Evolutionary conservation across 495 filamentous ascomycete species (phyloP).

Genomic region (Cryomyces minteri): DNA sequence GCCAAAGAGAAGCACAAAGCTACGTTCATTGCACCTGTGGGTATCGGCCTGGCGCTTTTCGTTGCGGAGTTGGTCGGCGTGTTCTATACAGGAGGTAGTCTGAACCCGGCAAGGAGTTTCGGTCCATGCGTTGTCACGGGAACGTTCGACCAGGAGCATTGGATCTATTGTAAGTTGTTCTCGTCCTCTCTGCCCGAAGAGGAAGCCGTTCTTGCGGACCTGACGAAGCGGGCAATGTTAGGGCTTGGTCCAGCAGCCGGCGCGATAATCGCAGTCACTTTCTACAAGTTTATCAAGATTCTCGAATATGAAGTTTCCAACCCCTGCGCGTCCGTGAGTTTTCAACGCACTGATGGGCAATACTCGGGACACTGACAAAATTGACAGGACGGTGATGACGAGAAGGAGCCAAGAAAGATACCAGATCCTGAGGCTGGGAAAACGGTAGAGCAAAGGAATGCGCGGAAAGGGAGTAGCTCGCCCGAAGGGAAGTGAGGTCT

Average conservation of each 20-base stretch:
- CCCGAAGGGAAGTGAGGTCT: too few species aligned
- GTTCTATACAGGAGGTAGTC: conserved; percentile 4
- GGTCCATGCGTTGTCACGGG: conserved; percentile 8
- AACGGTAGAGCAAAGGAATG: not conserved
- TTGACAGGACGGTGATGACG: not conserved
- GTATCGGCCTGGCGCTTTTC: conserved; percentile 12
- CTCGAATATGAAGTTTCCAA: conserved; percentile 14
- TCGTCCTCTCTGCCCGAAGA: not conserved
- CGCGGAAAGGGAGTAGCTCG: too few species aligned
- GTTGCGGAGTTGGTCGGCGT: conserved; percentile 7
- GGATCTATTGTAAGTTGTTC: conserved; percentile 11
- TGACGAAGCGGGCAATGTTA: not conserved
- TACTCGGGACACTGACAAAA: too few species aligned
- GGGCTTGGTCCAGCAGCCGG: conserved; percentile 46
- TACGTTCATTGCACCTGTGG: conserved; percentile 12
- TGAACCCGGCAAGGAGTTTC: conserved; percentile 14
- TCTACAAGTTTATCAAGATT: conserved; percentile 14
- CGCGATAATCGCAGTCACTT: conserved; percentile 33
- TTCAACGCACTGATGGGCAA: too few species aligned
- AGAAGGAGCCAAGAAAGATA: not conserved
- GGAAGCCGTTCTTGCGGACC: not conserved
- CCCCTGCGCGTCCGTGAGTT: not conserved
- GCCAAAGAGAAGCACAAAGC: conserved; percentile 12
- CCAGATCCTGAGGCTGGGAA: not conserved
- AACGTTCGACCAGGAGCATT: conserved; percentile 7